Percentiles rank a stretch among this genome's conserved stretches.
Conservation (phyloP, 78 protist genomes). For the Tieghemostelium lacteum region DNA sequence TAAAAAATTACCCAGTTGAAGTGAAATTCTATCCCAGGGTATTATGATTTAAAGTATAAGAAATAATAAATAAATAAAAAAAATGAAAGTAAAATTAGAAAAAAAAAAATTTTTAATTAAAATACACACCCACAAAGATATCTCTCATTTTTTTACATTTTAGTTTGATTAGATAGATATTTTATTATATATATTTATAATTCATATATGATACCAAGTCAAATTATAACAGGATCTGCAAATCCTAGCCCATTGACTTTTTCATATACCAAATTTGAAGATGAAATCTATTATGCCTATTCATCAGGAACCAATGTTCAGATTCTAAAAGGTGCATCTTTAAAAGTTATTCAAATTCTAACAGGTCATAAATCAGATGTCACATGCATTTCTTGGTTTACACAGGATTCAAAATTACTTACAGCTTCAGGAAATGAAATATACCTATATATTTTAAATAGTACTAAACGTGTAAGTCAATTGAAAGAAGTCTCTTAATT, state of each 20-base stretch:
- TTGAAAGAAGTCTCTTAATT: background rate
- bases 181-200: too few species aligned
- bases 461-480: too few species aligned
- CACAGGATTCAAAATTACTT: conserved; percentile 9
- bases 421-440: conserved; percentile 38
- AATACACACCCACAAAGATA: too few species aligned
- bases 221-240: conserved; percentile 63
- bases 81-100: too few species aligned
- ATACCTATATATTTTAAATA: conserved; percentile 9
- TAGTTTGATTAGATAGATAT: too few species aligned
- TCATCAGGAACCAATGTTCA: conserved; percentile 51
- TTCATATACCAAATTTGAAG: conserved; percentile 36
- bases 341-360: conserved; percentile 51
- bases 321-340: conserved; percentile 51
- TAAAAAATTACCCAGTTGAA: too few species aligned
- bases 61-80: too few species aligned
- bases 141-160: too few species aligned
- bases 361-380: conserved; percentile 67
- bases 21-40: too few species aligned
- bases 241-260: conserved; percentile 53
- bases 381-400: conserved; percentile 21
- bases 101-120: too few species aligned
- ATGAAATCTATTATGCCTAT: conserved; percentile 60
- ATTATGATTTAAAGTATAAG: too few species aligned
- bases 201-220: conserved; percentile 74